Conservation (phyloP, 192 early-diverging fungal species). For the Coemansia sp. region DNA sequence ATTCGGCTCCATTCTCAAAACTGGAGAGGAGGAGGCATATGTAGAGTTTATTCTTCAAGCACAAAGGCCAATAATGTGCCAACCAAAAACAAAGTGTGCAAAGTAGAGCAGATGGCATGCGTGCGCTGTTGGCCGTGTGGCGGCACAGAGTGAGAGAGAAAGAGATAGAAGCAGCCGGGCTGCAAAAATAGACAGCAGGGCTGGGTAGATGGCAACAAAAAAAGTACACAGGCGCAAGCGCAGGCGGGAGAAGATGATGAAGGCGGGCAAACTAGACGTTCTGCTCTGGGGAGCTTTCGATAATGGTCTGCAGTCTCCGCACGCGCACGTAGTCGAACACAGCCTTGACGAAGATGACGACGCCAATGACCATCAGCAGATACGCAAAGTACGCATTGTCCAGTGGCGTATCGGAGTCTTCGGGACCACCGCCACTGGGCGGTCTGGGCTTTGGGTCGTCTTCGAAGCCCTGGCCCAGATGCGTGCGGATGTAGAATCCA, state of each 20-base stretch:
- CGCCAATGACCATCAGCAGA: slow-evolving; percentile 73
- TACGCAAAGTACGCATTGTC: slow-evolving; percentile 72
- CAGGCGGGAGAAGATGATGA: neutral
- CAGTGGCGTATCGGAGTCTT: slow-evolving; percentile 45
- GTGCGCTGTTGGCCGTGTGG: neutral
- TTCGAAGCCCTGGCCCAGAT: slow-evolving; percentile 44
- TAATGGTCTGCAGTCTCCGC: slow-evolving; percentile 69
- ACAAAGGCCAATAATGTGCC: neutral
- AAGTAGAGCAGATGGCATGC: neutral
- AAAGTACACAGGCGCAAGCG: neutral
- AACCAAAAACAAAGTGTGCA: slow-evolving; percentile 3
- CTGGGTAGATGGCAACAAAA: neutral
- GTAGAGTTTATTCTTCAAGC: neutral
- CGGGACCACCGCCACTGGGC: slow-evolving; percentile 14
- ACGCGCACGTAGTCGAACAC: slow-evolving; percentile 73
- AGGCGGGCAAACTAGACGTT: slow-evolving; percentile 33
- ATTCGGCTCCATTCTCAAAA: neutral
- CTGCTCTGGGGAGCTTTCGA: slow-evolving; percentile 59
- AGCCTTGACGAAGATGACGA: slow-evolving; percentile 71
- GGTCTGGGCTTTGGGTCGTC: slow-evolving; percentile 19
- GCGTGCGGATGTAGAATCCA: slow-evolving; percentile 70
- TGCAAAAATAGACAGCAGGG: neutral
- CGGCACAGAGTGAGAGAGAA: neutral
- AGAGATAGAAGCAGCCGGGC: neutral
- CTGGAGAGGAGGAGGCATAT: neutral